Base-by-base conservation (phyloP, 2,329 filamentous ascomycete genomes). In the Colletotrichum tabaci region DNA sequence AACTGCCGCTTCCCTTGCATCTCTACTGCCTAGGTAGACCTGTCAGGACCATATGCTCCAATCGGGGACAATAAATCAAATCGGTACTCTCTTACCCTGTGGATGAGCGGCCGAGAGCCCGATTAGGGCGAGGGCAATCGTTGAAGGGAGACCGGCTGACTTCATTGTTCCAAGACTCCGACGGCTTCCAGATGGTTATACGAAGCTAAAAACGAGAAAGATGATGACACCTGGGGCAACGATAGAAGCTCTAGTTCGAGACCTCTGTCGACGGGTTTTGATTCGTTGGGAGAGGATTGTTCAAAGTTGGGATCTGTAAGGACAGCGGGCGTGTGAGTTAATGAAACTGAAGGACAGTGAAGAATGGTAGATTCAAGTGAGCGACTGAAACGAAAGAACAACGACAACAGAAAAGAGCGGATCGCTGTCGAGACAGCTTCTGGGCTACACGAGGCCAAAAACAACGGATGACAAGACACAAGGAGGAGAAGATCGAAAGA, bases 351-450 rank as follows among this genome's bases (percentile, higher is more conserved):
- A 42, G 3, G 49, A 69, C 44, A 40, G 66, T 50, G n/a, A 50
- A 64, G 66, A 69, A 69, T 63, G 12, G 26, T 50, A 47, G 61
- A 40, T 61, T 30, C 49, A 74, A 77, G 76, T 35, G 74, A 76
- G 65, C 66, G 75, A 73, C 72, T 74, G 74, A 55, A 46, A 38
- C 64, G 71, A 73, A 71, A 52, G 52, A 67, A 72, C 66, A 65
- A 65, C 64, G 60, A 57, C 69, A 74, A 63, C 63, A 56, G 73
- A 67, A 77, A 74, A 53, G 75, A 75, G 72, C 40, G 75, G 74
- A 67, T 57, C 40, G 56, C 68, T 67, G 67, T 66, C 46, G n/a
- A 53, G 26, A 71, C 68, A 67, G 68, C 64, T 67, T 67, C 38
- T 18, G 40, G 13, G 38, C 55, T 38, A 58, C 44, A 47, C 50